Base-by-base conservation (phyloP, 225 moss, liverwort and hornwort genomes). In the Straminergon stramineum region DNA sequence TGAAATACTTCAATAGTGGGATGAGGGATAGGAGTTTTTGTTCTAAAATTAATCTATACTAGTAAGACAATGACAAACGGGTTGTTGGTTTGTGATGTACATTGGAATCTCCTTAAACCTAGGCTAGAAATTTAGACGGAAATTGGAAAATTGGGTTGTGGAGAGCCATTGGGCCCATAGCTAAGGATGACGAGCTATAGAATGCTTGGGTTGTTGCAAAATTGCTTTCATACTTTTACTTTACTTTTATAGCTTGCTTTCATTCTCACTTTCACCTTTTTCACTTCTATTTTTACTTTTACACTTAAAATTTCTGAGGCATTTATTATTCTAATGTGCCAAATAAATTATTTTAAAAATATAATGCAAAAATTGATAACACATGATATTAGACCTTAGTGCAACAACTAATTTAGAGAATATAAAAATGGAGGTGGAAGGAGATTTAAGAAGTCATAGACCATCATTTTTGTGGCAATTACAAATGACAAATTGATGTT, bases 201-300 rank as follows among this genome's bases (percentile, higher is more conserved):
- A 35, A 37, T 3, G 35, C 77, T 34, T 76, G 0, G 3, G 3
- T 0, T 0, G 0, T 0, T 0, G 1, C 2, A 0, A 76, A 7
- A 52, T 32, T 5, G 2, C 11, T 2, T 34, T 76, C 13, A 52
- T 77, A 22, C 14, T 5, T 73, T 73, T 43, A 9, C 3, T 16
- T 34, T 28, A 27, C 0, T 43, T 27, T 43, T 14, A 14, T 13
- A 15, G 15, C 0, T 76, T 53, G 34, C 3, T 52, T 52, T 52
- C 2, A 21, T 0, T 53, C 7, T 34, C 20, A 32, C 2, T 34
- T 76, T 52, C 5, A 21, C 13, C 11, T 18, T 75, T 52, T 30
- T 48, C 48, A 48, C 48, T 48, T 48, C 48, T 0, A 18, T 2
- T 75, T n/a, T n/a, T 21, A 7, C 15, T 15, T 43, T 41, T 28